Conservation (phyloP, 768 basidiomycete genomes). For the Calocera cornea region DNA sequence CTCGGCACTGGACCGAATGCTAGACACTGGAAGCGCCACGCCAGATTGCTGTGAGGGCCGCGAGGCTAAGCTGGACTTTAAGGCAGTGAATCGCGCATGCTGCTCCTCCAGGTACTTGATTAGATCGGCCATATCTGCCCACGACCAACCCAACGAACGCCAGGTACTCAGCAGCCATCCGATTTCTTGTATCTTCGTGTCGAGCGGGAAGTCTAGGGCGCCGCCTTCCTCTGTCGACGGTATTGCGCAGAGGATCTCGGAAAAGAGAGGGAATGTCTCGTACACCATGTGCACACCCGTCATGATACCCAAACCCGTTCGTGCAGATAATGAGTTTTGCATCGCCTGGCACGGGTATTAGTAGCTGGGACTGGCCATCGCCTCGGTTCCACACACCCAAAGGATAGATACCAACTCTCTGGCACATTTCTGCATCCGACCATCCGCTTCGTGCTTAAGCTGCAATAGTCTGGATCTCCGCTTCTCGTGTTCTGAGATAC, state of each 20-base stretch:
- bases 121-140: neutral
- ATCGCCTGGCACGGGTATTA: neutral
- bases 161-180: neutral
- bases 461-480: neutral
- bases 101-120: slow-evolving; percentile 2
- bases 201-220: neutral
- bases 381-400: neutral
- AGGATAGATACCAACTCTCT: neutral
- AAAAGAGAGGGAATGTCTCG: neutral
- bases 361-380: neutral
- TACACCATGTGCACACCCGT: neutral
- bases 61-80: neutral
- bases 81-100: neutral
- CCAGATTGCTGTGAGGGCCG: neutral
- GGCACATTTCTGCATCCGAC: neutral
- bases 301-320: neutral
- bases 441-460: neutral
- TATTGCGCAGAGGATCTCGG: neutral
- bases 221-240: neutral
- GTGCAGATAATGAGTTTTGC: neutral
- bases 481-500: neutral
- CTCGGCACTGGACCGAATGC: neutral
- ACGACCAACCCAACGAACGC: neutral
- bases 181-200: neutral
- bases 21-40: neutral